phyloP scores from a whole-genome alignment of 768 basidiomycete genomes.

The Tephrocybe rancida region DNA sequence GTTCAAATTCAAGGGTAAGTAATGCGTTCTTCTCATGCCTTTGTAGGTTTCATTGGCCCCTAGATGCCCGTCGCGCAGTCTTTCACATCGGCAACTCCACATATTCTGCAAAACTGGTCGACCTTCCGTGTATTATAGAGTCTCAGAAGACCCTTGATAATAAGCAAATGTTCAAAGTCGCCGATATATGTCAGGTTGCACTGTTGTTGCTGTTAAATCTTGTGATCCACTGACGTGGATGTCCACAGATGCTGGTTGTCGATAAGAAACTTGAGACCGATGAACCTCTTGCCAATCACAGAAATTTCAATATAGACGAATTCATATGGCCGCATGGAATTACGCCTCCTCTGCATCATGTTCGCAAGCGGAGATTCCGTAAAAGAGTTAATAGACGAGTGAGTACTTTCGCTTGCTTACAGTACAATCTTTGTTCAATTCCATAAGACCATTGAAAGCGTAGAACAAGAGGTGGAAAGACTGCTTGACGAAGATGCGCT shows the following conservation, averaged over 20 bases:
- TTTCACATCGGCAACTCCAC: slow-evolving; percentile 83
- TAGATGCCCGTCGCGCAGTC: slow-evolving; percentile 89
- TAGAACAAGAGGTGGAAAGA: slow-evolving; percentile 91
- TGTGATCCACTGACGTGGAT: slow-evolving; percentile 7
- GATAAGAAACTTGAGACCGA: slow-evolving; percentile 75
- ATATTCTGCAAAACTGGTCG: slow-evolving; percentile 93
- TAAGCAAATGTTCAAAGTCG: slow-evolving; percentile 98
- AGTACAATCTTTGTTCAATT: neutral
- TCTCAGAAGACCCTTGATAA: slow-evolving; percentile 95
- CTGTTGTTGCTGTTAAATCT: neutral
- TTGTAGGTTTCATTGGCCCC: slow-evolving; percentile 5
- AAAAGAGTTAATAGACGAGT: slow-evolving; percentile 86
- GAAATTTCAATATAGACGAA: slow-evolving; percentile 87
- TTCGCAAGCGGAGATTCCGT: slow-evolving; percentile 89
- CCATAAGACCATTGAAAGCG: slow-evolving; percentile 86
- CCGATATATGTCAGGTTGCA: slow-evolving; percentile 93
- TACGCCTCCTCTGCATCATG: slow-evolving; percentile 90
- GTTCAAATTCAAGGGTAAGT: slow-evolving; percentile 96
- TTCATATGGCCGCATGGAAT: slow-evolving; percentile 98
- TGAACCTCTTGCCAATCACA: slow-evolving; percentile 60
- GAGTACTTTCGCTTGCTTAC: slow-evolving; percentile 23
- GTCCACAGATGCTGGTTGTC: slow-evolving; percentile 85
- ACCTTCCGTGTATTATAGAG: slow-evolving; percentile 92
- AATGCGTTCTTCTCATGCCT: neutral
- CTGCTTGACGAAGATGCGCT: slow-evolving; percentile 78